These are phyloP conservation scores for Colletotrichum lupini DNA, from an alignment of 2,329 filamentous ascomycete genomes.

Conservation along the genomic window DNA sequence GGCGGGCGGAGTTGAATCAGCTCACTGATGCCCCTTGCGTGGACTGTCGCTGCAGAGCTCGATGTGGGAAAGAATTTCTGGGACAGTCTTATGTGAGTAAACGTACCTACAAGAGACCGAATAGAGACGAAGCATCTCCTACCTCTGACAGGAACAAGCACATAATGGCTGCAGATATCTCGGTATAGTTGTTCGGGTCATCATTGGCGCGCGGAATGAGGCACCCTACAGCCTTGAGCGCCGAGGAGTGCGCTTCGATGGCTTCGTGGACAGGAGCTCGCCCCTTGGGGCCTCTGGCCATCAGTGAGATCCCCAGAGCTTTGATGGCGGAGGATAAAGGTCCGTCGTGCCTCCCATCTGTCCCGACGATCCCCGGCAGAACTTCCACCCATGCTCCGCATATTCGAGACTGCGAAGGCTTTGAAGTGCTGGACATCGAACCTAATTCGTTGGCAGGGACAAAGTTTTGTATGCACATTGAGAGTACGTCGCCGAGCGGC, in stretches of 20 bases:
- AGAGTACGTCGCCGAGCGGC: too few species aligned
- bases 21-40: constrained; percentile 47
- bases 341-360: constrained; percentile 18
- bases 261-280: constrained; percentile 40
- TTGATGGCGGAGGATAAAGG: constrained; percentile 45
- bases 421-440: too few species aligned
- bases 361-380: constrained; percentile 44
- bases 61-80: constrained; percentile 43
- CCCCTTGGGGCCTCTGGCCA: constrained; percentile 37
- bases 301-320: constrained; percentile 46
- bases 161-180: constrained; percentile 47
- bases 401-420: constrained; percentile 46
- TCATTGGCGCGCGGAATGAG: constrained; percentile 31
- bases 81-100: too few species aligned
- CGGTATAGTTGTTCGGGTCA: constrained; percentile 30
- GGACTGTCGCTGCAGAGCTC: constrained; percentile 40
- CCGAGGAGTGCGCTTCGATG: constrained; percentile 43
- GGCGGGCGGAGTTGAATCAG: constrained; percentile 47
- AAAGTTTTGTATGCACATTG: too few species aligned
- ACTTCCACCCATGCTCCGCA: constrained; percentile 54
- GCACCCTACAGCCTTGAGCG: constrained; percentile 43
- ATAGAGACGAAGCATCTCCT: not conserved
- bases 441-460: too few species aligned
- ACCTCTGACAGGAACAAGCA: constrained; percentile 47
- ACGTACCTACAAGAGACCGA: not conserved